Percentiles rank a stretch among this genome's conserved stretches.
Evolutionary conservation across 495 filamentous ascomycete species (phyloP).

Genomic region (Penicillium fimorum): DNA sequence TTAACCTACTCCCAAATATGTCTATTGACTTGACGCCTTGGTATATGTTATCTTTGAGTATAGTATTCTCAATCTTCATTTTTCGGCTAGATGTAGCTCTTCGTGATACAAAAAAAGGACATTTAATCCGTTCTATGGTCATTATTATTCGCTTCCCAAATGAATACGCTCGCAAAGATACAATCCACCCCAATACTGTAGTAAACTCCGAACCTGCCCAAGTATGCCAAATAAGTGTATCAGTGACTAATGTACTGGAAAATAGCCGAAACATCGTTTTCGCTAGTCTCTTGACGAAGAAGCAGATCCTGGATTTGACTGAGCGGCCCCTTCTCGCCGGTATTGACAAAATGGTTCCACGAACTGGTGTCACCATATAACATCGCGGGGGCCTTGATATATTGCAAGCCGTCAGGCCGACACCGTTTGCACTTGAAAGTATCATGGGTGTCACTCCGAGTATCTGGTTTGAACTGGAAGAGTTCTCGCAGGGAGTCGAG

Average conservation of each 20-base stretch:
- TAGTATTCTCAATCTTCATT: neutral
- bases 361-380: conserved; percentile 97
- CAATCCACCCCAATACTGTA: neutral
- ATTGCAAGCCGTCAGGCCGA: conserved; percentile 79
- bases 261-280: conserved; percentile 82
- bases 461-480: conserved; percentile 85
- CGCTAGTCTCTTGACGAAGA: conserved; percentile 78
- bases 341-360: conserved; percentile 96
- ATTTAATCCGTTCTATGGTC: conserved; percentile 5
- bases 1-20: neutral
- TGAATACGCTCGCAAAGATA: conserved; percentile 7
- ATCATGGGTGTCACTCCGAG: conserved; percentile 91
- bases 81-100: neutral
- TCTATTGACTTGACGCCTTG: neutral
- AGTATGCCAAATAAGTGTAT: conserved; percentile 18
- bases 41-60: neutral
- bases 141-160: neutral
- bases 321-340: conserved; percentile 63
- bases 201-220: neutral
- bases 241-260: conserved; percentile 99
- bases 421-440: conserved; percentile 99
- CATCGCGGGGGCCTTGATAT: conserved; percentile 87
- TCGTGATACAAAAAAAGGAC: neutral
- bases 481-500: conserved; percentile 85
- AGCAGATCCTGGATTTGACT: conserved; percentile 86